phyloP scores from a whole-genome alignment of 352 stramenopile species.

The Phytophthora syringae region DNA sequence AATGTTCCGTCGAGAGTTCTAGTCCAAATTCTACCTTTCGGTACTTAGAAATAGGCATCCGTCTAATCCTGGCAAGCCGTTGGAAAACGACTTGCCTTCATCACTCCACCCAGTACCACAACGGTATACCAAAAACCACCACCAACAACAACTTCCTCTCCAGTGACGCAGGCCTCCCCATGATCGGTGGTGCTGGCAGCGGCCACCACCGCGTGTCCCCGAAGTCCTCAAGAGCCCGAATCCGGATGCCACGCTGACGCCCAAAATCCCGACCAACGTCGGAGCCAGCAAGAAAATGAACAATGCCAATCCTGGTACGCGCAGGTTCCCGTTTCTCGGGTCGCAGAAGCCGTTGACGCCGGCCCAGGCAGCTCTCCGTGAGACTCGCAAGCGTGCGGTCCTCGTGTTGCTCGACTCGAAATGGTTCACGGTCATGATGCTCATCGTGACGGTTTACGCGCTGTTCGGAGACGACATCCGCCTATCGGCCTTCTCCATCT shows the following conservation, averaged over 20 bases:
- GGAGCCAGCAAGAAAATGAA: conserved; percentile 40
- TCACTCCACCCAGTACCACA: too few relatives aligned
- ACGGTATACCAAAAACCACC: too few relatives aligned
- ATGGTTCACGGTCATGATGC: conserved; percentile 85
- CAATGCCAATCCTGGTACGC: not conserved
- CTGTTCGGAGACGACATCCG: conserved; percentile 93
- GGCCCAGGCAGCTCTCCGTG: conserved; percentile 51
- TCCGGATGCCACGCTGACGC: conserved; percentile 61
- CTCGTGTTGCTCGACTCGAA: conserved; percentile 74
- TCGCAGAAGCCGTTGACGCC: conserved; percentile 26
- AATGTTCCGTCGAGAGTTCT: too few relatives aligned
- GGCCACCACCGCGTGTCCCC: conserved; percentile 66
- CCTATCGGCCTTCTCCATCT: conserved; percentile 72
- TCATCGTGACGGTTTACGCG: conserved; percentile 92
- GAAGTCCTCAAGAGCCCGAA: conserved; percentile 75
- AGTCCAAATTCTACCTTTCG: too few relatives aligned
- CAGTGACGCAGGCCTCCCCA: not conserved
- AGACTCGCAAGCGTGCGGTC: conserved; percentile 46
- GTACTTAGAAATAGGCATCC: not conserved
- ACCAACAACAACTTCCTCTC: not conserved
- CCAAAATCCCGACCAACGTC: conserved; percentile 61
- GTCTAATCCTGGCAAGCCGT: conserved; percentile 25
- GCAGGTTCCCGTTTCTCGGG: conserved; percentile 27
- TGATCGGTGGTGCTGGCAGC: conserved; percentile 32
- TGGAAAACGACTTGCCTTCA: conserved; percentile 22